A percentile compares a stretch with the other conserved stretches of the same genome.
Conservation (phyloP, 1,284 basidiomycete species). For the Hymenochaete sp. region DNA sequence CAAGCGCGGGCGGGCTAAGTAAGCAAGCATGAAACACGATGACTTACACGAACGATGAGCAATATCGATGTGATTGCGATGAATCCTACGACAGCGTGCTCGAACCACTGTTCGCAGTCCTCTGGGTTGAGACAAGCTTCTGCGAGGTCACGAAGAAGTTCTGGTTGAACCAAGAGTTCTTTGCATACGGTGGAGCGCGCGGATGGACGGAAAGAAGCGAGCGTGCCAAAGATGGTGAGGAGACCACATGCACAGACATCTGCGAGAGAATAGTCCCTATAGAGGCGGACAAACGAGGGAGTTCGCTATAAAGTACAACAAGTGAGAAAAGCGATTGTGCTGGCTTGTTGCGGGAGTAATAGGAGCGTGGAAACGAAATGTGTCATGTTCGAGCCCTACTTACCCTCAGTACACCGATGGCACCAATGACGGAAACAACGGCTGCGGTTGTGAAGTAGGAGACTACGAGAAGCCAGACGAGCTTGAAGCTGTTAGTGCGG, state of each 20-base stretch:
- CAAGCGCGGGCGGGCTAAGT: no score
- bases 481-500: slow-evolving; percentile 49
- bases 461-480: slow-evolving; percentile 57
- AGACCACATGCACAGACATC: slow-evolving; percentile 61
- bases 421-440: slow-evolving; percentile 50
- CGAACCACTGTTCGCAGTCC: slow-evolving; percentile 72
- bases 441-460: slow-evolving; percentile 58
- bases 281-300: slow-evolving; percentile 48
- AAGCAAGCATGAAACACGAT: slow-evolving; percentile 3
- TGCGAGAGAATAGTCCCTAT: slow-evolving; percentile 65
- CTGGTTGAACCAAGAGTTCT: slow-evolving; percentile 61
- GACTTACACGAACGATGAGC: slow-evolving; percentile 55
- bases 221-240: slow-evolving; percentile 45
- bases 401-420: slow-evolving; percentile 61
- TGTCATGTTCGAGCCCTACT: no score
- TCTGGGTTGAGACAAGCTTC: slow-evolving; percentile 66
- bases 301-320: slow-evolving; percentile 40
- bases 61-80: slow-evolving; percentile 51
- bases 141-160: slow-evolving; percentile 58
- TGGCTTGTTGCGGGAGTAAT: background rate
- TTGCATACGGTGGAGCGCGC: slow-evolving; percentile 58
- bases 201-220: slow-evolving; percentile 45
- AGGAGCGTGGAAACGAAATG: background rate
- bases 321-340: slow-evolving; percentile 8
- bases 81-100: slow-evolving; percentile 49